These are phyloP conservation scores for Aspergillus sclerotioniger DNA, from an alignment of 495 filamentous ascomycete genomes.

Conservation along the genomic window DNA sequence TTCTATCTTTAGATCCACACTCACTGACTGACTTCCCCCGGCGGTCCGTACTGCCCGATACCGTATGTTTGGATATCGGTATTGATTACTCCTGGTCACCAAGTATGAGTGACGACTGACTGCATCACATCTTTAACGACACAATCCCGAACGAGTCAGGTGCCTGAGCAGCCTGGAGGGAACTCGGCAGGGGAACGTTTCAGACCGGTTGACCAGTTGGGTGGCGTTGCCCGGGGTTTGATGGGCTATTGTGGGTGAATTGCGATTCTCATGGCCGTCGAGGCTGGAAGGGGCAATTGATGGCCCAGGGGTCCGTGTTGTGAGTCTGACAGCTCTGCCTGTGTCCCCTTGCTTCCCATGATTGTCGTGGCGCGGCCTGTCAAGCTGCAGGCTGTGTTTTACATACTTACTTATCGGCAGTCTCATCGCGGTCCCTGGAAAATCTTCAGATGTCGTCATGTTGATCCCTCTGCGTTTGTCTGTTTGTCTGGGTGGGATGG, in stretches of 20 bases:
- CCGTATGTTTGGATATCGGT: not conserved
- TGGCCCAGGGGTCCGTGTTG: slow-evolving; percentile 5
- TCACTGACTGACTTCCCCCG: no score
- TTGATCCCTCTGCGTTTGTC: not conserved
- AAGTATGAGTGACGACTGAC: not conserved
- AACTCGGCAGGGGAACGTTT: not conserved
- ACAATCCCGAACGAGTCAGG: not conserved
- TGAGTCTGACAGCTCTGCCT: slow-evolving; percentile 18
- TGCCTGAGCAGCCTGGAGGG: not conserved
- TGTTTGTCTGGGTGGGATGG: no score
- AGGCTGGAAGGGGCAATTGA: slow-evolving; percentile 1
- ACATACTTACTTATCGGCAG: no score
- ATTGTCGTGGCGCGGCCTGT: slow-evolving; percentile 8
- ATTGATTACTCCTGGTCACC: no score
- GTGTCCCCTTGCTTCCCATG: slow-evolving; percentile 13
- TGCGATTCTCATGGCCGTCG: slow-evolving; percentile 1
- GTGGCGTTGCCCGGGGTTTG: not conserved
- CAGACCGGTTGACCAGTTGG: not conserved
- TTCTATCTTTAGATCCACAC: slow-evolving; percentile 15
- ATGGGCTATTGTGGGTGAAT: not conserved
- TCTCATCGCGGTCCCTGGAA: not conserved
- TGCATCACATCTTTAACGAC: not conserved
- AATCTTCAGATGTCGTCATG: not conserved
- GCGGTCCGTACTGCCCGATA: not conserved
- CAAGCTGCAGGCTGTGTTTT: no score